Conservation (phyloP, 768 basidiomycete species). For the Boletus rex-veris region DNA sequence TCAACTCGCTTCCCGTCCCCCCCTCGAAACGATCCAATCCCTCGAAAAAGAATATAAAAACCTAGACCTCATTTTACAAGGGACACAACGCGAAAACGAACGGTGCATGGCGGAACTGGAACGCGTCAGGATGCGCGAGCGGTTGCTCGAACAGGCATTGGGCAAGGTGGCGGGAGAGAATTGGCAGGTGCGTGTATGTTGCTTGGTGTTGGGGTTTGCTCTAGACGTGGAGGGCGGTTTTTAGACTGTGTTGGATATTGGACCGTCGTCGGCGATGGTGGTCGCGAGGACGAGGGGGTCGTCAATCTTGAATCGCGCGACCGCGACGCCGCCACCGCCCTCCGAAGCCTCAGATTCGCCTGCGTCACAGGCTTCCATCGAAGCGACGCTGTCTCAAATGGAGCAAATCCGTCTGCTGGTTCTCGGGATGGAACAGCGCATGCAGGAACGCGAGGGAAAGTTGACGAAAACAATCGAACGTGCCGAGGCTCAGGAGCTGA, state of each 20-base stretch:
- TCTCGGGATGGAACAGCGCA: conserved; percentile 72
- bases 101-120: conserved; percentile 80
- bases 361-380: conserved; percentile 27
- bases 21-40: conserved; percentile 60
- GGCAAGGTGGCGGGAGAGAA: conserved; percentile 70
- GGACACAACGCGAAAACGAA: conserved; percentile 84
- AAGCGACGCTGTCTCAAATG: conserved; percentile 54
- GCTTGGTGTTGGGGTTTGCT: background rate
- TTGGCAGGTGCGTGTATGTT: conserved; percentile 60
- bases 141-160: conserved; percentile 71
- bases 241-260: conserved; percentile 35
- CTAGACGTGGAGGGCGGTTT: background rate
- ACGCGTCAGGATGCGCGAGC: conserved; percentile 65
- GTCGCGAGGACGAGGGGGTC: conserved; percentile 27
- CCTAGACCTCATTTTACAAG: conserved; percentile 70
- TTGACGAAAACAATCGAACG: conserved; percentile 55
- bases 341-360: conserved; percentile 16
- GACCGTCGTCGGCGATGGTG: conserved; percentile 30
- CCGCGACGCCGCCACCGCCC: conserved; percentile 16
- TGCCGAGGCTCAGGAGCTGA: conserved; percentile 56
- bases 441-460: conserved; percentile 60
- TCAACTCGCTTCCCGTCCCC: conserved; percentile 64
- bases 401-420: conserved; percentile 68
- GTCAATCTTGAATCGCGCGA: conserved; percentile 23
- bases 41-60: conserved; percentile 73